Percentiles rank a stretch among this genome's conserved stretches.
These are phyloP conservation scores for Tylopilus plumbeoviolaceoides DNA, from an alignment of 768 basidiomycete genomes.

Conservation along the genomic window DNA sequence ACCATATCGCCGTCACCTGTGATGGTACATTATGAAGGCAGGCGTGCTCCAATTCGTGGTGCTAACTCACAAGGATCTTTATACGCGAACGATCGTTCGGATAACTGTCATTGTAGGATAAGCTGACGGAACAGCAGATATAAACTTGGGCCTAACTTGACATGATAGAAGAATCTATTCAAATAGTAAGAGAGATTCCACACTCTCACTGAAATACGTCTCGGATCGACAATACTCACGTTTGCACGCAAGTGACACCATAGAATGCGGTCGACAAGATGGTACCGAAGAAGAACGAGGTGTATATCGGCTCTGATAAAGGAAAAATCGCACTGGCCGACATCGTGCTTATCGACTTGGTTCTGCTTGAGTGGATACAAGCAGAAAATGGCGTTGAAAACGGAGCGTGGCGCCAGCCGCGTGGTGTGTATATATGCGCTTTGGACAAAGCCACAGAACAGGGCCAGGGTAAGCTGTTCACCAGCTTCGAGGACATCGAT, in stretches of 20 bases:
- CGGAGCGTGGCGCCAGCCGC: background rate
- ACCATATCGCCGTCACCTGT: background rate
- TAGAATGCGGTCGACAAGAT: constrained; percentile 1
- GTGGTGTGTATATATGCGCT: background rate
- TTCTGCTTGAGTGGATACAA: background rate
- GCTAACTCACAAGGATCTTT: constrained; percentile 1
- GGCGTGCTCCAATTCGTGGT: background rate
- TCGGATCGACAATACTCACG: background rate
- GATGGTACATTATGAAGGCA: background rate
- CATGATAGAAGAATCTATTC: constrained; percentile 7
- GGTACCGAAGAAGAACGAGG: background rate
- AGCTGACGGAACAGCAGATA: background rate
- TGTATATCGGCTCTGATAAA: background rate
- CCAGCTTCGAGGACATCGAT: background rate
- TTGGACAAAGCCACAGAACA: background rate
- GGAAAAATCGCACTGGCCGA: background rate
- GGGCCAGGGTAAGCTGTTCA: background rate
- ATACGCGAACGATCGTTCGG: background rate
- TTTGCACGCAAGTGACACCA: constrained; percentile 7
- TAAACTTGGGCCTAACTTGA: background rate
- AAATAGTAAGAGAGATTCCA: no score
- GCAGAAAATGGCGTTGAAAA: background rate
- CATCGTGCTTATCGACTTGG: background rate
- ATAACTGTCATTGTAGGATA: background rate
- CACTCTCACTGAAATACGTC: background rate